A percentile compares a stretch with the other conserved stretches of the same genome.
phyloP scores from a whole-genome alignment of 129 eudicot genomes.

The Calendula officinalis region DNA sequence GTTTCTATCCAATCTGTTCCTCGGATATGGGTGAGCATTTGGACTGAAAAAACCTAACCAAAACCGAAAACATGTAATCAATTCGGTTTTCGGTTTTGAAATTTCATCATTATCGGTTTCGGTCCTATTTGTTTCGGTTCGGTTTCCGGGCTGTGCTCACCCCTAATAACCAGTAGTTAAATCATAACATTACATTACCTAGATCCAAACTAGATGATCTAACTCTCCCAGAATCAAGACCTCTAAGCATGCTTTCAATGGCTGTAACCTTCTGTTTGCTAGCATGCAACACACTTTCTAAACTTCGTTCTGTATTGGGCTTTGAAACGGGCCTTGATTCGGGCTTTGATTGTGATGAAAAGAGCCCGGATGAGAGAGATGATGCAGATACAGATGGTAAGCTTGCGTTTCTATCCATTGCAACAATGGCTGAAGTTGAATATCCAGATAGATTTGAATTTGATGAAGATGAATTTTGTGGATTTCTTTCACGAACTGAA shows the following conservation, averaged over 20 bases:
- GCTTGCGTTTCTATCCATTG: conserved; percentile 87
- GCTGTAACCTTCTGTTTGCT: conserved; percentile 97
- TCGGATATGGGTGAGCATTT: too few relatives aligned
- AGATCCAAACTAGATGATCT: conserved; percentile 94
- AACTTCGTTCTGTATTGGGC: conserved; percentile 61
- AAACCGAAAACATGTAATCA: too few relatives aligned
- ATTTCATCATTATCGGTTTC: too few relatives aligned
- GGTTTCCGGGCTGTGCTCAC: too few relatives aligned
- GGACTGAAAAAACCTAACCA: too few relatives aligned
- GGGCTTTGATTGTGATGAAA: conserved; percentile 66
- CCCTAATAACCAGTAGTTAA: too few relatives aligned
- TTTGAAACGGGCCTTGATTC: conserved; percentile 22
- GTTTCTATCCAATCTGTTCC: too few relatives aligned
- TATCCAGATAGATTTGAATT: conserved; percentile 70
- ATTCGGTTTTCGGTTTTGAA: too few relatives aligned
- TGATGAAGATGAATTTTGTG: conserved; percentile 39
- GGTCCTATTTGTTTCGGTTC: too few relatives aligned
- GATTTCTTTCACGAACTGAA: conserved; percentile 77
- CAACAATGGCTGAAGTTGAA: conserved; percentile 98
- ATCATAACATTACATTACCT: conserved; percentile 58
- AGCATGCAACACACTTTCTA: conserved; percentile 89
- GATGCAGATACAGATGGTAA: conserved; percentile 50
- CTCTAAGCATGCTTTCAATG: conserved; percentile 96
- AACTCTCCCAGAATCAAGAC: conserved; percentile 73
- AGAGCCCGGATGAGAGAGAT: conserved; percentile 72